phyloP scores from a whole-genome alignment of 2,329 filamentous ascomycete species.

The Epichloe uncinata region DNA sequence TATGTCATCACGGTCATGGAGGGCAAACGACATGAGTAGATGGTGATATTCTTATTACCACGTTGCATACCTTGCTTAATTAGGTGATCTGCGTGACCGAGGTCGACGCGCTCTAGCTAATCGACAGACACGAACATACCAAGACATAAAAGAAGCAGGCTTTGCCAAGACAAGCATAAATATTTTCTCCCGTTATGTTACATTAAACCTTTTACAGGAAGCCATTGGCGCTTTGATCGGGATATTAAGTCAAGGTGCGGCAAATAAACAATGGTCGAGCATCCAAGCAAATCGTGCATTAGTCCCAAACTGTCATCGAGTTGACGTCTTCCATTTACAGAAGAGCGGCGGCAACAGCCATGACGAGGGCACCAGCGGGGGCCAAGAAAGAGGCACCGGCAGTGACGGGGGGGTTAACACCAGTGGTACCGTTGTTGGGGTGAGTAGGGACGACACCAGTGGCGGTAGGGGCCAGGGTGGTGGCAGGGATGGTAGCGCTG shows the following conservation, averaged over 20 bases:
- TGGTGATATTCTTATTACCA: not conserved
- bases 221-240: not conserved
- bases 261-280: not conserved
- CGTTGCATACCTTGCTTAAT: not conserved
- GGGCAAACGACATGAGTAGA: not conserved
- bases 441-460: conserved; percentile 1
- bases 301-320: not conserved
- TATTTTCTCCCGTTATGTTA: conserved; percentile 1
- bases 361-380: conserved; percentile 8
- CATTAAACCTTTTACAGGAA: not conserved
- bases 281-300: not conserved
- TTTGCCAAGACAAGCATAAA: not conserved
- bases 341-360: conserved; percentile 8
- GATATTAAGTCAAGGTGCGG: not conserved
- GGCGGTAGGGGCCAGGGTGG: conserved; percentile 2
- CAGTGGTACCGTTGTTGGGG: conserved; percentile 2
- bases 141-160: not conserved
- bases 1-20: not conserved
- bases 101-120: not conserved
- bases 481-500: not conserved
- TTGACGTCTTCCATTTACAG: not conserved
- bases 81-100: not conserved
- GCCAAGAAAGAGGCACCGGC: conserved; percentile 9
- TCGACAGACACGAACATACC: not conserved
- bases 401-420: conserved; percentile 6